Conservation (phyloP, 192 early-diverging fungal genomes). For the Fimicolochytrium jonesii region DNA sequence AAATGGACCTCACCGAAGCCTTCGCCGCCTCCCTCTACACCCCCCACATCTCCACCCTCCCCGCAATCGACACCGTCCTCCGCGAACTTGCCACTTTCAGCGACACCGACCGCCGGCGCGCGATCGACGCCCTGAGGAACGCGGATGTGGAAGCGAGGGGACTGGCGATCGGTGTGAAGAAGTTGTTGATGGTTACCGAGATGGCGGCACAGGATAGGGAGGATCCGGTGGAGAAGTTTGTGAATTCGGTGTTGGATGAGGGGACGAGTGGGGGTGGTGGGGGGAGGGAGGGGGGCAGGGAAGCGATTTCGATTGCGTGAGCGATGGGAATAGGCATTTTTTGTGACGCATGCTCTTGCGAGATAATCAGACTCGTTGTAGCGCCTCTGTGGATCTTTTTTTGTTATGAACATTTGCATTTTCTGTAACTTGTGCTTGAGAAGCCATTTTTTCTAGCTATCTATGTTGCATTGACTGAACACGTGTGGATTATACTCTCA, state of each 20-base stretch:
- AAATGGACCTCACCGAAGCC: conserved; percentile 82
- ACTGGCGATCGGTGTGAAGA: conserved; percentile 85
- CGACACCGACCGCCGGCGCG: conserved; percentile 55
- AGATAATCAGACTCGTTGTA: too few relatives aligned
- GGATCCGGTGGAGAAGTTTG: conserved; percentile 76
- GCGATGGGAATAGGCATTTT: too few relatives aligned
- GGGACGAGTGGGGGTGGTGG: not conserved
- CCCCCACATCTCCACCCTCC: conserved; percentile 68
- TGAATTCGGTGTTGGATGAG: conserved; percentile 28
- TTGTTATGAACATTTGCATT: too few relatives aligned
- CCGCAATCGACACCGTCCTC: conserved; percentile 68
- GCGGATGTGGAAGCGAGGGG: conserved; percentile 44
- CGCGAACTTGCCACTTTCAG: conserved; percentile 65
- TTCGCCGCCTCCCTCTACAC: conserved; percentile 86
- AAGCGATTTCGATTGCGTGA: too few relatives aligned
- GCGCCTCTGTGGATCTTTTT: too few relatives aligned
- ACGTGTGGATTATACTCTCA: too few relatives aligned
- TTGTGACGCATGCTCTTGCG: too few relatives aligned
- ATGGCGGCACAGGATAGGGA: conserved; percentile 87
- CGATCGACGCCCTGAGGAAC: conserved; percentile 50
- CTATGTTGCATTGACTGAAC: too few relatives aligned
- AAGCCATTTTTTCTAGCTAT: too few relatives aligned
- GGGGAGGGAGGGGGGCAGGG: not conserved
- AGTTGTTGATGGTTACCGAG: conserved; percentile 83
- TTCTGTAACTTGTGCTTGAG: too few relatives aligned